These are phyloP conservation scores for Colletotrichum acutatum DNA, from an alignment of 2,329 filamentous ascomycete species.

Conservation along the genomic window DNA sequence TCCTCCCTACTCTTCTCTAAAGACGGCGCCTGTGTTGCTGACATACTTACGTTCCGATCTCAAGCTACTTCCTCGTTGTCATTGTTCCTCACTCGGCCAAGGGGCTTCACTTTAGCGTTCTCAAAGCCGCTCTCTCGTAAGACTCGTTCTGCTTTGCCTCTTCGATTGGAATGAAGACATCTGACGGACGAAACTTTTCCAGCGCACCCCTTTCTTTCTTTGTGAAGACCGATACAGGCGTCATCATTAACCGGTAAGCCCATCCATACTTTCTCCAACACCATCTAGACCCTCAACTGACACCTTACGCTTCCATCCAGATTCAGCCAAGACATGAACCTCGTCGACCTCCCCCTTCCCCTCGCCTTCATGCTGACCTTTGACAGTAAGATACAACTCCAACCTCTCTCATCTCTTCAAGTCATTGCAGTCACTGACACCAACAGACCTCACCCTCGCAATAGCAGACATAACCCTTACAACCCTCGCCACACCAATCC, in stretches of 20 bases:
- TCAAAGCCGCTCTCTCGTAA: constrained; percentile 18
- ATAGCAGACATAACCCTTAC: constrained; percentile 60
- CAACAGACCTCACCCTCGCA: constrained; percentile 18
- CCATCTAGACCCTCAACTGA: too few species aligned
- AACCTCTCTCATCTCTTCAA: too few species aligned
- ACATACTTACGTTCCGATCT: background rate
- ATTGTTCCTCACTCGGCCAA: constrained; percentile 26
- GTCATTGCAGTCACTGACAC: background rate
- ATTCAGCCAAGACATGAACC: constrained; percentile 43
- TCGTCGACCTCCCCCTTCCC: constrained; percentile 40
- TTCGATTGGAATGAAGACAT: too few species aligned
- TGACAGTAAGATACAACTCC: background rate
- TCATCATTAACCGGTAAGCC: constrained; percentile 37
- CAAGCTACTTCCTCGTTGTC: constrained; percentile 24
- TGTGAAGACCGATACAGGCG: constrained; percentile 38
- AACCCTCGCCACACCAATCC: constrained; percentile 52
- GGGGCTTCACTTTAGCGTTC: constrained; percentile 23
- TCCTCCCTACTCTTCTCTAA: background rate
- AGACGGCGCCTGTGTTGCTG: background rate
- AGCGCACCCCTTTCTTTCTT: constrained; percentile 37
- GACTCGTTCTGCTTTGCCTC: background rate
- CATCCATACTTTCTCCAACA: background rate
- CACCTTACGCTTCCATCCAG: background rate
- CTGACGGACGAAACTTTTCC: background rate
- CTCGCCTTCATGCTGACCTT: constrained; percentile 40